Evolutionary conservation across 2,329 filamentous ascomycete species (phyloP).

Genomic region (Colletotrichum spinosum): DNA sequence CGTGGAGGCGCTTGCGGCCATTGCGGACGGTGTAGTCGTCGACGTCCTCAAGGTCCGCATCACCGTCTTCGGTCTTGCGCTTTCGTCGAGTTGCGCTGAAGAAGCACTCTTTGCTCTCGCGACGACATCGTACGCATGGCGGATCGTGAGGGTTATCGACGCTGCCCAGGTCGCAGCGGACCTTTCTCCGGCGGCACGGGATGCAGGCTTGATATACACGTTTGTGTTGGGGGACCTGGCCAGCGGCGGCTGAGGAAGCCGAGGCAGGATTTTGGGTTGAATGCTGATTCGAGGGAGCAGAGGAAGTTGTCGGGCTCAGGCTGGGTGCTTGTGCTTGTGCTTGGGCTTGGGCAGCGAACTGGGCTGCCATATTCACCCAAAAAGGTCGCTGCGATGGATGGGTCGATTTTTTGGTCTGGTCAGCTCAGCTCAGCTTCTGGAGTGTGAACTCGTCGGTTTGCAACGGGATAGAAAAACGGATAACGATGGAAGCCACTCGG

Average conservation of each 20-base stretch:
- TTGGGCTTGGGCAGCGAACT: slow-evolving; percentile 37
- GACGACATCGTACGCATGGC: slow-evolving; percentile 91
- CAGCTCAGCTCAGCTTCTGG: slow-evolving; percentile 10
- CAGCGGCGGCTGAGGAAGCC: neutral
- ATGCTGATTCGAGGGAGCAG: slow-evolving; percentile 28
- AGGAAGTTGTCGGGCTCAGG: slow-evolving; percentile 34
- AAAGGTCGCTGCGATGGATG: slow-evolving; percentile 32
- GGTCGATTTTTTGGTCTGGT: slow-evolving; percentile 29
- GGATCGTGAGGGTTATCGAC: slow-evolving; percentile 96
- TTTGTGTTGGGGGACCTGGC: slow-evolving; percentile 60
- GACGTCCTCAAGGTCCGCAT: slow-evolving; percentile 55
- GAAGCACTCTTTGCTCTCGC: slow-evolving; percentile 96
- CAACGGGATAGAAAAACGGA: slow-evolving; percentile 39
- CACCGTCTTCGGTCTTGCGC: slow-evolving; percentile 77
- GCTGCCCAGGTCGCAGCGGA: slow-evolving; percentile 73
- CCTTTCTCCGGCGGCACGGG: slow-evolving; percentile 70
- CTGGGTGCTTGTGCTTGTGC: slow-evolving; percentile 16
- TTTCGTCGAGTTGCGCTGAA: slow-evolving; percentile 96
- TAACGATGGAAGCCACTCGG: too few species aligned
- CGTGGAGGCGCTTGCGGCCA: slow-evolving; percentile 75
- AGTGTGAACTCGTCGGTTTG: slow-evolving; percentile 45
- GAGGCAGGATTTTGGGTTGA: too few species aligned
- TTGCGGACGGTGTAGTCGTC: slow-evolving; percentile 80
- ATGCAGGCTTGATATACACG: slow-evolving; percentile 74
- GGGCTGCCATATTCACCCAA: slow-evolving; percentile 42